These are phyloP conservation scores for Pluteus cervinus DNA, from an alignment of 768 basidiomycete genomes.

Conservation along the genomic window DNA sequence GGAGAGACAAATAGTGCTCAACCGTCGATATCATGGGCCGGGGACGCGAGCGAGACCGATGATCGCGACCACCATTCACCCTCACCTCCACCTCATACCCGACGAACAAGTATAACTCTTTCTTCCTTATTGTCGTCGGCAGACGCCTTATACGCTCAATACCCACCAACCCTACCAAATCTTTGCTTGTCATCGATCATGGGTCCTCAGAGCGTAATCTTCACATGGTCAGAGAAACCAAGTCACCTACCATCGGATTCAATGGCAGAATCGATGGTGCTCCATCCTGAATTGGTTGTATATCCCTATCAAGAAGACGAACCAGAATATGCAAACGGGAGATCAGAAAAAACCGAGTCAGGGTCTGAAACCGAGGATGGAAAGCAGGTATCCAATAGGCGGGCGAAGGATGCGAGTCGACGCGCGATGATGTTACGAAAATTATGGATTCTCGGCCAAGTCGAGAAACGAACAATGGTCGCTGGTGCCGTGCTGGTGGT, in stretches of 20 bases:
- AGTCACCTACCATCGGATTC: slow-evolving; percentile 41
- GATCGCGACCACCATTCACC: too few species aligned
- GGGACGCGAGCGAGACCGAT: neutral
- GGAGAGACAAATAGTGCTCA: too few species aligned
- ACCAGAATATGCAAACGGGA: slow-evolving; percentile 17
- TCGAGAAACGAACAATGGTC: slow-evolving; percentile 41
- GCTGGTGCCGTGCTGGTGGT: slow-evolving; percentile 65
- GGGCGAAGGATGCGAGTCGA: too few species aligned
- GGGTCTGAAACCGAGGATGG: slow-evolving; percentile 14
- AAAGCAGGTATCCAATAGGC: too few species aligned
- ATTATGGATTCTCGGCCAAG: slow-evolving; percentile 14
- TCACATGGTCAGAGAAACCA: slow-evolving; percentile 60
- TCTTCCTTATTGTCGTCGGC: slow-evolving; percentile 47
- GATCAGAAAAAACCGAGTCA: slow-evolving; percentile 14
- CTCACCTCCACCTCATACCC: neutral
- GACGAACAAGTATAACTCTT: slow-evolving; percentile 29
- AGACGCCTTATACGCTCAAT: slow-evolving; percentile 50
- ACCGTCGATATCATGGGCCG: neutral
- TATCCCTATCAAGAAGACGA: slow-evolving; percentile 39
- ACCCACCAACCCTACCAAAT: slow-evolving; percentile 54
- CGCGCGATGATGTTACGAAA: slow-evolving; percentile 12
- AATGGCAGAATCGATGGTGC: slow-evolving; percentile 57
- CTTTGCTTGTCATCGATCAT: slow-evolving; percentile 55
- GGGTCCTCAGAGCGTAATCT: slow-evolving; percentile 73
- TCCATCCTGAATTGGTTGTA: slow-evolving; percentile 49